A percentile compares a stretch with the other conserved stretches of the same genome.
Evolutionary conservation across 306 rosid genomes (phyloP).

Genomic region (Prunus mume): DNA sequence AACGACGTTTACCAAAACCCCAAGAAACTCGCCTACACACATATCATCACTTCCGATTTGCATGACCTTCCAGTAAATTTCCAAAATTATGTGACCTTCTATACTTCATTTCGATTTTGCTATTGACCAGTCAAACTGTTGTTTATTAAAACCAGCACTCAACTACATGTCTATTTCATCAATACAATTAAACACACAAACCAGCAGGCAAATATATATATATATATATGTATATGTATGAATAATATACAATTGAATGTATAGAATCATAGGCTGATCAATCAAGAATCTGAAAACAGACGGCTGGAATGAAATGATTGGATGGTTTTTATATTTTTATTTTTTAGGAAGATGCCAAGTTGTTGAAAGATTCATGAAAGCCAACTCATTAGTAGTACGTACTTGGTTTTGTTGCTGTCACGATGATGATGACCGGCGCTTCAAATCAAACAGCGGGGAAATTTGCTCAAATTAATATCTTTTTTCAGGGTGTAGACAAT

Average conservation of each 20-base stretch:
- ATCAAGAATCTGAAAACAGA: too few relatives aligned
- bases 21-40: not conserved
- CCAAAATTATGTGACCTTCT: not conserved
- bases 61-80: not conserved
- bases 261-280: too few relatives aligned
- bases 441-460: not conserved
- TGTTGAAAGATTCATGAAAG: not conserved
- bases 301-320: not conserved
- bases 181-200: too few relatives aligned
- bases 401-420: not conserved
- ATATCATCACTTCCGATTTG: not conserved
- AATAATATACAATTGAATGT: too few relatives aligned
- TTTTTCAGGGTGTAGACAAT: not conserved
- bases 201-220: too few relatives aligned
- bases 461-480: not conserved
- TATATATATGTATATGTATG: too few relatives aligned
- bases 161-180: too few relatives aligned
- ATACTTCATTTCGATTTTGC: too few relatives aligned
- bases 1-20: not conserved
- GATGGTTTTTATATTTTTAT: not conserved
- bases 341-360: not conserved
- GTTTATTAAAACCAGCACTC: too few relatives aligned
- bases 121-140: too few relatives aligned
- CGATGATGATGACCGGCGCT: not conserved
- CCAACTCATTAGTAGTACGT: not conserved